Conservation (phyloP, 176 grass and related monocot genomes). For the Bromus sterilis region DNA sequence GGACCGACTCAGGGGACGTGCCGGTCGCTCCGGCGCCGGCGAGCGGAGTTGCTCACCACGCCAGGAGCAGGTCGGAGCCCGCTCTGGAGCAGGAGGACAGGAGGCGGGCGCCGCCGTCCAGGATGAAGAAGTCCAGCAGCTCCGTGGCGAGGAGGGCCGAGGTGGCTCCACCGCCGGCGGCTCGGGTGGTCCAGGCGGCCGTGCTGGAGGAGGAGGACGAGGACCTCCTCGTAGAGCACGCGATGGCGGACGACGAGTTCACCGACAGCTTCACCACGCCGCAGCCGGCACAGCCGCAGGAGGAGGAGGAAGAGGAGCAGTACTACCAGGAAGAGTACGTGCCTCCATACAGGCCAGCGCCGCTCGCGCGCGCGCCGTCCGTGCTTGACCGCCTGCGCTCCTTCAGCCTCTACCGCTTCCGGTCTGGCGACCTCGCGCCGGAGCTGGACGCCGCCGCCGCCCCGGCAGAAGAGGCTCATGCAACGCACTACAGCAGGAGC, state of each 20-base stretch:
- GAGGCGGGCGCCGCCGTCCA: not conserved
- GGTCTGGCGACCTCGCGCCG: conserved; percentile 33
- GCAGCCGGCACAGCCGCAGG: not conserved
- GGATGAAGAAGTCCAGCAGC: conserved; percentile 2
- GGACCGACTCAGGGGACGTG: not conserved
- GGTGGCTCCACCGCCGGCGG: not conserved
- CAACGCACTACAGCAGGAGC: conserved; percentile 35
- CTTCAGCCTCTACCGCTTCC: conserved; percentile 52
- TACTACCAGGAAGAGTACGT: conserved; percentile 18
- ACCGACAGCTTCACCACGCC: not conserved
- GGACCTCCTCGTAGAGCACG: conserved; percentile 5
- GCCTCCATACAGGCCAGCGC: not conserved
- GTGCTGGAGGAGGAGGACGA: conserved; percentile 6
- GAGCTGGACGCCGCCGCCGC: not conserved
- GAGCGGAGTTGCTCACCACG: not conserved
- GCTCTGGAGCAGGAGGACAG: not conserved
- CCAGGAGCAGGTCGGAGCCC: conserved; percentile 40
- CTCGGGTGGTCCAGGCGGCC: not conserved
- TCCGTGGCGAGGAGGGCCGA: conserved; percentile 8
- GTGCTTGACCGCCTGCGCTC: conserved; percentile 69
- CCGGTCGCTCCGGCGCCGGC: not conserved
- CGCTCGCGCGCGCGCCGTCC: conserved; percentile 39
- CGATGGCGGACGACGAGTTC: not conserved
- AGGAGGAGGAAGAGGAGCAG: not conserved
- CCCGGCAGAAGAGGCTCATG: not conserved